These are phyloP conservation scores for Spirogloea muscicola DNA, from an alignment of 139 green algal genomes.

Conservation along the genomic window DNA sequence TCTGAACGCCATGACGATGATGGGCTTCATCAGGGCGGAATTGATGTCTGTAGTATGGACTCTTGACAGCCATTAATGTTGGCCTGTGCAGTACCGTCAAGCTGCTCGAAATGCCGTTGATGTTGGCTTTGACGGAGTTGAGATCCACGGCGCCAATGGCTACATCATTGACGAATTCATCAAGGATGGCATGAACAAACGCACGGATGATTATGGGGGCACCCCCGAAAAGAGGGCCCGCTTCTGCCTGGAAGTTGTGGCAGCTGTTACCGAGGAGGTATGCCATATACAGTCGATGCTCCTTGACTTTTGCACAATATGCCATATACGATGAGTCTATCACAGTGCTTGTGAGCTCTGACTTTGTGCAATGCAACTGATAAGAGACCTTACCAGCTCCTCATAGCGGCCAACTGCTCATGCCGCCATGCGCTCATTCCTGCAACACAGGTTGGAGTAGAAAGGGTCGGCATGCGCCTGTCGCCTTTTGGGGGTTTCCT, in stretches of 20 bases:
- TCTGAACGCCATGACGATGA: too few species aligned
- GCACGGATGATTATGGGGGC: constrained; percentile 42
- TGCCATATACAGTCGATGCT: too few species aligned
- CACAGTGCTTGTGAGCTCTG: too few species aligned
- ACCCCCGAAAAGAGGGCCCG: constrained; percentile 13
- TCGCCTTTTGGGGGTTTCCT: constrained; percentile 1
- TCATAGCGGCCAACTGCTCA: too few species aligned
- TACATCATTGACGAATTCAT: constrained; percentile 56
- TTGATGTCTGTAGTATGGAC: too few species aligned
- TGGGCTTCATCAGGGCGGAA: too few species aligned
- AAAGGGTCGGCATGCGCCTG: not conserved
- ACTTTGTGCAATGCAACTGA: too few species aligned
- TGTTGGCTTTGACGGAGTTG: constrained; percentile 55
- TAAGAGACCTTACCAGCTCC: too few species aligned
- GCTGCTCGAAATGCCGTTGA: constrained; percentile 24
- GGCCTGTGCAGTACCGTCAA: constrained; percentile 32
- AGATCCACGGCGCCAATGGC: constrained; percentile 58
- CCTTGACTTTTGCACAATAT: too few species aligned
- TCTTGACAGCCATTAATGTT: too few species aligned
- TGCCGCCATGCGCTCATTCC: too few species aligned
- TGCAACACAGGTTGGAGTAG: not conserved
- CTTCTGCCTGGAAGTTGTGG: constrained; percentile 50
- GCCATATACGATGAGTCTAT: too few species aligned
- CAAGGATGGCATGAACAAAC: constrained; percentile 34
- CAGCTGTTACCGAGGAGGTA: not conserved